These are phyloP conservation scores for Macrophomina phaseolina DNA, from an alignment of 2,329 filamentous ascomycete species.

Conservation along the genomic window DNA sequence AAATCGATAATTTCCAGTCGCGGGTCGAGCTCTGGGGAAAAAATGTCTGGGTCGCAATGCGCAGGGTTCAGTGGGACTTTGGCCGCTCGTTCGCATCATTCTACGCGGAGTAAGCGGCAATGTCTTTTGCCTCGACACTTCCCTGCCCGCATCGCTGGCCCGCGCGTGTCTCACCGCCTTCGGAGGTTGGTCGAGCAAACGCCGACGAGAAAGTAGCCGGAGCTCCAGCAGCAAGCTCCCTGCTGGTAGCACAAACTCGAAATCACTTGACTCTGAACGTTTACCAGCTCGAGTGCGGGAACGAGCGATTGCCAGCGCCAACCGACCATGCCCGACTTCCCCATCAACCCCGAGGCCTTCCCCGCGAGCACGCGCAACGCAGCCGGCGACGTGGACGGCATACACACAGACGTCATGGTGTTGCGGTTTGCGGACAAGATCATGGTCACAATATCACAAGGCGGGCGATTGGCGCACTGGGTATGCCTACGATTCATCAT, in stretches of 20 bases:
- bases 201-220: not conserved
- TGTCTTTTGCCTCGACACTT: not conserved
- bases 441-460: constrained; percentile 85
- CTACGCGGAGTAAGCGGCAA: not conserved
- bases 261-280: not conserved
- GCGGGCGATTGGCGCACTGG: constrained; percentile 89
- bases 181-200: constrained; percentile 9
- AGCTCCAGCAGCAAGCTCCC: not conserved
- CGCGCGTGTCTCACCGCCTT: constrained; percentile 13
- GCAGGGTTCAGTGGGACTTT: not conserved
- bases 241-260: not conserved
- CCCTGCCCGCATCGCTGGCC: not conserved
- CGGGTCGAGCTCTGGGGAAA: constrained; percentile 16
- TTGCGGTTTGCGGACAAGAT: constrained; percentile 89
- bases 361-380: constrained; percentile 65
- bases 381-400: constrained; percentile 67
- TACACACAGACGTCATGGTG: constrained; percentile 73
- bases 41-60: constrained; percentile 15
- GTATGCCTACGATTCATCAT: constrained; percentile 56
- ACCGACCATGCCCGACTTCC: constrained; percentile 31
- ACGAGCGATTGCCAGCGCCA: too few species aligned
- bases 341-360: constrained; percentile 59
- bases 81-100: not conserved
- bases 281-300: not conserved
- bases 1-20: constrained; percentile 9